Evolutionary conservation across 2,329 filamentous ascomycete genomes (phyloP), one percentile per base, ranked within the genome.

Genomic region (Ilyonectria robusta): DNA sequence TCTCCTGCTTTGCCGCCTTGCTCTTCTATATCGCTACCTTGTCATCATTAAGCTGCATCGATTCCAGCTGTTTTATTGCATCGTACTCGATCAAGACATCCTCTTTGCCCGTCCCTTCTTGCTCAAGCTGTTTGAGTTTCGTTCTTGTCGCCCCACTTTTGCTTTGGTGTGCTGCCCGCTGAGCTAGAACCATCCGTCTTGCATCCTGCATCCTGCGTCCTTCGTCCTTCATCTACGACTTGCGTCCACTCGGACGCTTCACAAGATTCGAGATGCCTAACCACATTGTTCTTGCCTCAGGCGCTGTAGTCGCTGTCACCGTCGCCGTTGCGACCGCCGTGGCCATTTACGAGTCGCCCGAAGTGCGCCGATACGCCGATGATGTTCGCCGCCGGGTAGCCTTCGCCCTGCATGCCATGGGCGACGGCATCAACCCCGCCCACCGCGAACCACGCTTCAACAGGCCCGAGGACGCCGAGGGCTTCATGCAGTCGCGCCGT

Each of bases 381-480:
- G 86, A 91, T 76, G 82, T 91, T 65, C 88, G 89, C 66, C 86
- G 88, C 66, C 85, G 87, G 67, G 88, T 92, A 74, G 88, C 88
- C 70, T 76, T 90, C 46, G 88, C 88, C 55, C 79, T 91, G 15
- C 87, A 90, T 74, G 84, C 85, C 10, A 82, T 91, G 31, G 87
- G 88, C 65, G 88, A 91, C 63, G 84, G 83, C 70, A 85, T 90
- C 77, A 81, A 84, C 53, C 84, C 86, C 4, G 79, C 83, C 64
- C 74, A 79, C 48, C 79, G 81, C 33, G 81, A 88, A 70, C 89
- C 89, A 63, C 79, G 87, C 31, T 91, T 91, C 79, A 92, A 92
- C 77, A 82, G 89, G 13, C 89, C 89, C 58, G 89, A 92, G 76
- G 89, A 92, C 78, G 89, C 89, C 64, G 86, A 91, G 61, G 89